Percentiles rank a stretch among this genome's conserved stretches.
Conservation (phyloP, 306 rosid genomes). For the Rosa rugosa region DNA sequence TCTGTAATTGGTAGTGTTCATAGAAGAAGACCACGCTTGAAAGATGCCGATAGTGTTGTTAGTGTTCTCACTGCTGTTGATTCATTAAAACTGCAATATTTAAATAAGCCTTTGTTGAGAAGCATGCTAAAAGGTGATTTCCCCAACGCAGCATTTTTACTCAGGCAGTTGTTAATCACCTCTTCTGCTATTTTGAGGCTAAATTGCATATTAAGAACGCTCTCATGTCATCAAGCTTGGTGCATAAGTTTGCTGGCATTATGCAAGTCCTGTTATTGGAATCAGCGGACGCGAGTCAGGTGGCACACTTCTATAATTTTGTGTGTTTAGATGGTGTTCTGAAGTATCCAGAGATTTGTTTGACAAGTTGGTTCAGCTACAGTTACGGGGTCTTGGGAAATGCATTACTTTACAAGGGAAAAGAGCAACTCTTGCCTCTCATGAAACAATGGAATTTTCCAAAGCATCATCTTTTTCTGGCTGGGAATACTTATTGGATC, state of each 20-base stretch:
- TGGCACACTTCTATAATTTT: conserved; percentile 59
- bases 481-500: conserved; percentile 51
- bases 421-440: conserved; percentile 68
- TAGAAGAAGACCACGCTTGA: conserved; percentile 30
- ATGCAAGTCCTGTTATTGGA: conserved; percentile 59
- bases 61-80: conserved; percentile 44
- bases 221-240: conserved; percentile 45
- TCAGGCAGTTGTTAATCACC: conserved; percentile 72
- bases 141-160: conserved; percentile 58
- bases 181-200: conserved; percentile 61
- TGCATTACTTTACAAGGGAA: conserved; percentile 78
- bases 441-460: conserved; percentile 49
- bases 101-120: conserved; percentile 55
- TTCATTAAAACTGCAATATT: conserved; percentile 40
- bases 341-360: conserved; percentile 57
- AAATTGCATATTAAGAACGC: conserved; percentile 44
- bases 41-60: conserved; percentile 39
- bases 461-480: conserved; percentile 47
- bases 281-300: conserved; percentile 55
- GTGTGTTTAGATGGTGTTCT: conserved; percentile 79
- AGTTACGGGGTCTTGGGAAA: conserved; percentile 71
- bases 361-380: conserved; percentile 57
- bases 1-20: conserved; percentile 27
- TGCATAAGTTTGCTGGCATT: conserved; percentile 41
- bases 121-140: conserved; percentile 63